phyloP scores from a whole-genome alignment of 768 basidiomycete genomes.

The Boletus rubropictus region DNA sequence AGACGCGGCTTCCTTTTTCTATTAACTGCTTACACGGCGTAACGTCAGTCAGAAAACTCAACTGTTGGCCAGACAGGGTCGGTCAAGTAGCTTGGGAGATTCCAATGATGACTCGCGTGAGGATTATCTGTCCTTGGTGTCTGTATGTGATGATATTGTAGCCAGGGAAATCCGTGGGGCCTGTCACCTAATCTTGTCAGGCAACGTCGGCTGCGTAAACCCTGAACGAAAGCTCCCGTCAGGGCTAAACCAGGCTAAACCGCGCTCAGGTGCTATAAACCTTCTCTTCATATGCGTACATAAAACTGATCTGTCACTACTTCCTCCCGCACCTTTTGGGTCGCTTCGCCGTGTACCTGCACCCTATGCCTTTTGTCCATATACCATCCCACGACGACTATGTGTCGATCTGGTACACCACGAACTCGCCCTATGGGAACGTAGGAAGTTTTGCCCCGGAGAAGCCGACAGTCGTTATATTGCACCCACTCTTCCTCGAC shows the following conservation, averaged over 20 bases:
- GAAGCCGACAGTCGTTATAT: constrained; percentile 61
- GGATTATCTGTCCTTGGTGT: background rate
- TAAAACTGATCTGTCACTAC: constrained; percentile 13
- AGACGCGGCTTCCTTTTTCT: constrained; percentile 13
- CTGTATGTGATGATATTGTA: background rate
- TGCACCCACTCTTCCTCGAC: constrained; percentile 66
- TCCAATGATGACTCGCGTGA: background rate
- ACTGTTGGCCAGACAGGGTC: background rate
- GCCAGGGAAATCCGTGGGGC: background rate
- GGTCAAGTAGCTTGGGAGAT: background rate
- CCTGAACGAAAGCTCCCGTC: constrained; percentile 17
- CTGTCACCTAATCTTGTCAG: constrained; percentile 8
- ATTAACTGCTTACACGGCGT: constrained; percentile 11
- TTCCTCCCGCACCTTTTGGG: constrained; percentile 2
- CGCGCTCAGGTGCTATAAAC: constrained; percentile 3
- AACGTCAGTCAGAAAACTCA: constrained; percentile 12
- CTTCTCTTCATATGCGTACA: constrained; percentile 15
- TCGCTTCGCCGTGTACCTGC: constrained; percentile 32
- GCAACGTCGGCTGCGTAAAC: constrained; percentile 20
- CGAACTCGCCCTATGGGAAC: constrained; percentile 53
- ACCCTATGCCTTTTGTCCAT: constrained; percentile 60
- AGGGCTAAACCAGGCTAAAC: constrained; percentile 8
- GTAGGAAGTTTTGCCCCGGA: constrained; percentile 61
- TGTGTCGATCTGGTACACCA: constrained; percentile 66
- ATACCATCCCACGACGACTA: constrained; percentile 57